phyloP scores from a whole-genome alignment of 768 basidiomycete genomes.

The Lentinula boryana region DNA sequence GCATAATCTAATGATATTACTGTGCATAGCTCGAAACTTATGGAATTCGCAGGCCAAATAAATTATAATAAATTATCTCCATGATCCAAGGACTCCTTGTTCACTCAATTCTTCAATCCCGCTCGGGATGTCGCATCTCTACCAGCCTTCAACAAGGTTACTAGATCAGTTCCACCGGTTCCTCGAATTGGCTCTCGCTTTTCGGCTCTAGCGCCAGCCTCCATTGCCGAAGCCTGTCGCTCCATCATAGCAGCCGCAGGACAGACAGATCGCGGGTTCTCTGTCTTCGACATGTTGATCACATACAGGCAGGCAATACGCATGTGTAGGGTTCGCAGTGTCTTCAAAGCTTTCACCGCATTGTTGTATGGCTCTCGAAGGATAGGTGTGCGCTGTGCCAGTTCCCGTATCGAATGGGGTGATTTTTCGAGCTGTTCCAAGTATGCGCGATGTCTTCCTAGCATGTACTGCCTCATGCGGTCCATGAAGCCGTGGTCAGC shows the following conservation, averaged over 20 bases:
- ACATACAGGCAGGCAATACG: conserved; percentile 84
- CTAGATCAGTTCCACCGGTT: conserved; percentile 86
- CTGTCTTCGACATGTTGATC: conserved; percentile 73
- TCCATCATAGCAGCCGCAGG: conserved; percentile 53
- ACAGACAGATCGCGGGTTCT: conserved; percentile 37
- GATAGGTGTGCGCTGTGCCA: conserved; percentile 50
- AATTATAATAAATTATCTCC: no score
- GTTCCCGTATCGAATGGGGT: conserved; percentile 56
- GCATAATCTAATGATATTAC: no score
- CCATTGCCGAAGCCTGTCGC: conserved; percentile 34
- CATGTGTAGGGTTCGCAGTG: conserved; percentile 84
- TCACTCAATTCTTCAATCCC: conserved; percentile 34
- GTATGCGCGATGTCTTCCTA: conserved; percentile 83
- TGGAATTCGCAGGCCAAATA: no score
- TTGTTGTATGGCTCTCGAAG: conserved; percentile 74
- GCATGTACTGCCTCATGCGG: conserved; percentile 94
- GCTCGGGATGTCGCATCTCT: conserved; percentile 80
- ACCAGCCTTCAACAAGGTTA: conserved; percentile 79
- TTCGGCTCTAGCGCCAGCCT: conserved; percentile 17
- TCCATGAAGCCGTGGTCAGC: conserved; percentile 83
- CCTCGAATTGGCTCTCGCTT: conserved; percentile 56
- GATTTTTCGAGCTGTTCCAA: conserved; percentile 58
- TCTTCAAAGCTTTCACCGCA: conserved; percentile 74
- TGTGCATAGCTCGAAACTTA: background rate
- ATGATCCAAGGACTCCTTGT: no score